Evolutionary conservation across 805 yeast genomes (phyloP).

Genomic region (Nakazawaea peltata): DNA sequence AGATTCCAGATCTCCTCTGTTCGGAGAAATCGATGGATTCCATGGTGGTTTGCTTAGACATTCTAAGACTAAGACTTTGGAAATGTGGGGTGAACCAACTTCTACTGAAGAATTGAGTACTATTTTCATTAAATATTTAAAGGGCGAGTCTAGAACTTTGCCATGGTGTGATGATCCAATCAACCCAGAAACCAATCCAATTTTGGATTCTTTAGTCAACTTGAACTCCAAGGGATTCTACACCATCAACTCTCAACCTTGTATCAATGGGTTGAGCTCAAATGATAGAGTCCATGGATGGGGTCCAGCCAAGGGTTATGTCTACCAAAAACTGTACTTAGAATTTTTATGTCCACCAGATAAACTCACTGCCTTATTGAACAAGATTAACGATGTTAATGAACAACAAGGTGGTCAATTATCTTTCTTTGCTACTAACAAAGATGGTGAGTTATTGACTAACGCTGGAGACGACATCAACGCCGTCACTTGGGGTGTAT

Average conservation of each 20-base stretch:
- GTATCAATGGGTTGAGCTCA: slow-evolving; percentile 72
- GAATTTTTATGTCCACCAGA: slow-evolving; percentile 73
- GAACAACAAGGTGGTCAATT: slow-evolving; percentile 31
- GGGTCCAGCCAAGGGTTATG: slow-evolving; percentile 93
- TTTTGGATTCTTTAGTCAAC: slow-evolving; percentile 49
- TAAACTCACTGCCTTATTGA: slow-evolving; percentile 27
- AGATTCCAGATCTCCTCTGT: slow-evolving; percentile 95
- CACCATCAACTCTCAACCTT: slow-evolving; percentile 93
- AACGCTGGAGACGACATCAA: slow-evolving; percentile 75
- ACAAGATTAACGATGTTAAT: slow-evolving; percentile 39
- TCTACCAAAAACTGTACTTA: slow-evolving; percentile 88
- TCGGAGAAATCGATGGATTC: slow-evolving; percentile 79
- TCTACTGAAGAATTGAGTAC: slow-evolving; percentile 49
- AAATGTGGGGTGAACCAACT: slow-evolving; percentile 83
- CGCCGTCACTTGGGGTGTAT: slow-evolving; percentile 98
- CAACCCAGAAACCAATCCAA: slow-evolving; percentile 62
- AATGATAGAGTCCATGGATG: slow-evolving; percentile 73
- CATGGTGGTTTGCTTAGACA: slow-evolving; percentile 79
- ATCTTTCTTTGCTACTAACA: slow-evolving; percentile 72
- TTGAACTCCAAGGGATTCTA: slow-evolving; percentile 62
- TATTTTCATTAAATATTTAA: slow-evolving; percentile 60
- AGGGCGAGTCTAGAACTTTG: slow-evolving; percentile 62
- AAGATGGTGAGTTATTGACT: slow-evolving; percentile 47
- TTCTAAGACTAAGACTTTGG: slow-evolving; percentile 68
- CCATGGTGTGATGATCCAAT: slow-evolving; percentile 97